Conservation (phyloP, 345 rosid species). For the Gossypium arboreum region DNA sequence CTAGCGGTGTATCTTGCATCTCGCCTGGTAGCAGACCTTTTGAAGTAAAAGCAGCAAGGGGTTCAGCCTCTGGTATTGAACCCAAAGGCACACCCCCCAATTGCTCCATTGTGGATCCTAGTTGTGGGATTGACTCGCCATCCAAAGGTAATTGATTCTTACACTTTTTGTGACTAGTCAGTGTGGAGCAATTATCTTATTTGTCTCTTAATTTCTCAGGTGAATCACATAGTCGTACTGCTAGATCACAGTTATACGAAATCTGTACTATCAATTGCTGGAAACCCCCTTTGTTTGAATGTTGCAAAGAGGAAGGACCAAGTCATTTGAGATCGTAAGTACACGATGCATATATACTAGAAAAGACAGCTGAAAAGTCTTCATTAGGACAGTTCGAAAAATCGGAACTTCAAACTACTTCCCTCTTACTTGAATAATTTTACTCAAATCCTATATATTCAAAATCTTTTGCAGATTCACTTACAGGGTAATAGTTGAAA, state of each 20-base stretch:
- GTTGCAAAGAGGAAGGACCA: conserved; percentile 71
- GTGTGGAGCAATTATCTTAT: conserved; percentile 1
- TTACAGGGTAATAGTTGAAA: conserved; percentile 50
- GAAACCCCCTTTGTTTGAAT: conserved; percentile 64
- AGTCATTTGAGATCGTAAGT: conserved; percentile 74
- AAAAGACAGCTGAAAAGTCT: neutral
- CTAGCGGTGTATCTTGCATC: conserved; percentile 14
- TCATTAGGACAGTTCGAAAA: neutral
- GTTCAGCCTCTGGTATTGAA: conserved; percentile 1
- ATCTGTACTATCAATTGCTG: conserved; percentile 63
- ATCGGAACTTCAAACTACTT: neutral
- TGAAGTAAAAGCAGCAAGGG: neutral
- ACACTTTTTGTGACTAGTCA: neutral
- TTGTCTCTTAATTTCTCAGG: conserved; percentile 29
- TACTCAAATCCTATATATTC: neutral
- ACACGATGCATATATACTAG: neutral
- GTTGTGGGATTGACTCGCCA: conserved; percentile 1
- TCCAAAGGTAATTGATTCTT: conserved; percentile 23
- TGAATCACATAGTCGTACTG: conserved; percentile 36
- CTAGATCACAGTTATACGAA: conserved; percentile 57
- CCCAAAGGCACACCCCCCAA: conserved; percentile 18
- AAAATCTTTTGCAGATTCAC: conserved; percentile 48
- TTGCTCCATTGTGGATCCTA: conserved; percentile 10
- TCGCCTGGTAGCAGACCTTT: conserved; percentile 18
- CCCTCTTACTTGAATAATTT: conserved; percentile 1